These are phyloP conservation scores for Phylloboletellus chloephorus DNA, from an alignment of 1,284 basidiomycete species.

Conservation along the genomic window DNA sequence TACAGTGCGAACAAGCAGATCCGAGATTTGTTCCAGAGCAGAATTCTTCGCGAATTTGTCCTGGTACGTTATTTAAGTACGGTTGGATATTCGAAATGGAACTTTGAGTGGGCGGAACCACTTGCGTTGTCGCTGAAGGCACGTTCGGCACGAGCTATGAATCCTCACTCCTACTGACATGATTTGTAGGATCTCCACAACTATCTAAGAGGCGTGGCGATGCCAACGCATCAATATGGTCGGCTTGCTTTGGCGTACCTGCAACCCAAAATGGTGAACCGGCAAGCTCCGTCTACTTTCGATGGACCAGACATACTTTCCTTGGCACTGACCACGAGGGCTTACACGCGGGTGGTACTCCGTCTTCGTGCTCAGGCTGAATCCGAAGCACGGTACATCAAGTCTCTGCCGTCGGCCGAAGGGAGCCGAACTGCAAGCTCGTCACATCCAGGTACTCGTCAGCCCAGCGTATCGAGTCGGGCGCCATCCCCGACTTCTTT, in stretches of 20 bases:
- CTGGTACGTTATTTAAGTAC: slow-evolving; percentile 61
- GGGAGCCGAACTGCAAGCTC: slow-evolving; percentile 1
- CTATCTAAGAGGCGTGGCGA: slow-evolving; percentile 72
- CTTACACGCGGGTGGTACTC: slow-evolving; percentile 70
- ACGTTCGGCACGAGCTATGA: slow-evolving; percentile 15
- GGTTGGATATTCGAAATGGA: slow-evolving; percentile 68
- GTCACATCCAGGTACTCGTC: slow-evolving; percentile 18
- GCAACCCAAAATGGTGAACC: slow-evolving; percentile 38
- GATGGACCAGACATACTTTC: slow-evolving; percentile 37
- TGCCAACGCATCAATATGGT: slow-evolving; percentile 66
- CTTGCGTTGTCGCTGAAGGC: slow-evolving; percentile 57
- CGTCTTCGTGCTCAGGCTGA: slow-evolving; percentile 72
- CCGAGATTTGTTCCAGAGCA: slow-evolving; percentile 43
- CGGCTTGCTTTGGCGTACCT: slow-evolving; percentile 52
- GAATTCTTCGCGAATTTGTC: slow-evolving; percentile 54
- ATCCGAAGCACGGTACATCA: slow-evolving; percentile 34
- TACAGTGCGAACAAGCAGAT: slow-evolving; percentile 51
- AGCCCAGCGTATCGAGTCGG: slow-evolving; percentile 43
- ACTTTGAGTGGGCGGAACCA: slow-evolving; percentile 52
- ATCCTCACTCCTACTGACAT: slow-evolving; percentile 3
- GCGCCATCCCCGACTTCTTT: slow-evolving; percentile 59
- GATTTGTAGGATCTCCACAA: slow-evolving; percentile 58
- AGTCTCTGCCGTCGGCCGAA: slow-evolving; percentile 14
- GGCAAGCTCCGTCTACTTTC: slow-evolving; percentile 19
- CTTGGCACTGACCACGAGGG: slow-evolving; percentile 54